phyloP scores from a whole-genome alignment of 768 basidiomycete species.

The Termitomyces sp. region DNA sequence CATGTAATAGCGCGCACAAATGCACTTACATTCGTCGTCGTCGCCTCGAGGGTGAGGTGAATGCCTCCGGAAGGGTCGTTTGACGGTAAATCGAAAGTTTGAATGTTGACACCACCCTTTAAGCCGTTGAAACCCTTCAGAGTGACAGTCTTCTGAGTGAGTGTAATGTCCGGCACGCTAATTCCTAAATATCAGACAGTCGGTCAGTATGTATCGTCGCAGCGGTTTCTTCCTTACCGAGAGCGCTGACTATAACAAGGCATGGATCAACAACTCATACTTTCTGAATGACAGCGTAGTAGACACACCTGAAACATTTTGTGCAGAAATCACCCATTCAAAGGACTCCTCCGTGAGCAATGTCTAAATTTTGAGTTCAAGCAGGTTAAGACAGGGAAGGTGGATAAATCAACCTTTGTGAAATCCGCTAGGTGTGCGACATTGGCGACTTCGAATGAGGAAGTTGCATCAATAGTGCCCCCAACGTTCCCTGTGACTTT shows the following conservation, averaged over 20 bases:
- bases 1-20: neutral
- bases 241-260: slow-evolving; percentile 40
- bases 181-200: slow-evolving; percentile 35
- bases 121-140: slow-evolving; percentile 70
- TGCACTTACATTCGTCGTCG: slow-evolving; percentile 50
- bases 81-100: slow-evolving; percentile 63
- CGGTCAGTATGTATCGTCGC: neutral
- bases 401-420: slow-evolving; percentile 40
- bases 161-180: slow-evolving; percentile 46
- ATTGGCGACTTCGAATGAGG: slow-evolving; percentile 54
- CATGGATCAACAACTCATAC: neutral
- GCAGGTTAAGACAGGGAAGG: neutral
- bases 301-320: slow-evolving; percentile 52
- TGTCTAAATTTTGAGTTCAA: slow-evolving; percentile 21
- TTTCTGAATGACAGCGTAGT: neutral
- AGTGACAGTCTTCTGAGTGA: slow-evolving; percentile 51
- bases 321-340: slow-evolving; percentile 61
- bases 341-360: slow-evolving; percentile 62
- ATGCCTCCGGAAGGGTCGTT: slow-evolving; percentile 72
- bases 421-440: slow-evolving; percentile 55
- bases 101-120: slow-evolving; percentile 53
- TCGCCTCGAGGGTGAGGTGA: slow-evolving; percentile 57
- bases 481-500: slow-evolving; percentile 58
- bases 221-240: slow-evolving; percentile 30
- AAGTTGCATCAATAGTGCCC: slow-evolving; percentile 47